A percentile compares a stretch with the other conserved stretches of the same genome.
Evolutionary conservation across 495 filamentous ascomycete genomes (phyloP).

Genomic region (Xylaria acuta): DNA sequence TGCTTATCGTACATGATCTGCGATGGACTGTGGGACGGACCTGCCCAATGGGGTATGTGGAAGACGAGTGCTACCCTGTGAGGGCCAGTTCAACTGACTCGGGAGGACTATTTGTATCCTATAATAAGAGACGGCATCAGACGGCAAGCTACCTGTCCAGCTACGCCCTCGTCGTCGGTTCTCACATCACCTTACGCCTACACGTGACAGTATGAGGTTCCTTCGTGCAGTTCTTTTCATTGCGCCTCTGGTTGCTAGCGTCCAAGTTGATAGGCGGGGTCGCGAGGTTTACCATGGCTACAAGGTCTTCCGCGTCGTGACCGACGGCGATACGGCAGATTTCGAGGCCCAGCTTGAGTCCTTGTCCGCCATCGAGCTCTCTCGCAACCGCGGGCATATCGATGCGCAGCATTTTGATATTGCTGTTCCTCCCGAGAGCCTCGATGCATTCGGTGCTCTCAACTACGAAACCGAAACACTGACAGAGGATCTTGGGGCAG

Average conservation of each 20-base stretch:
- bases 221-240: constrained; percentile 27
- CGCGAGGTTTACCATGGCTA: constrained; percentile 50
- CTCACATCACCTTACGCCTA: neutral
- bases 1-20: constrained; percentile 21
- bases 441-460: constrained; percentile 47
- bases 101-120: neutral
- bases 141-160: constrained; percentile 8
- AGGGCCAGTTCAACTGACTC: constrained; percentile 14
- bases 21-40: constrained; percentile 28
- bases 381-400: constrained; percentile 38
- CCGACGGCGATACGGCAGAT: constrained; percentile 30
- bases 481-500: constrained; percentile 54
- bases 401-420: constrained; percentile 45
- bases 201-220: constrained; percentile 36
- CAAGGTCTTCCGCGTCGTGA: constrained; percentile 49
- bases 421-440: constrained; percentile 49
- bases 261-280: constrained; percentile 38
- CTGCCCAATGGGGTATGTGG: constrained; percentile 37
- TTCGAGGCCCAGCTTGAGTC: constrained; percentile 43
- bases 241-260: constrained; percentile 32
- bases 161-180: neutral
- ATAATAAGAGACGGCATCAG: constrained; percentile 13
- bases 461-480: constrained; percentile 48
- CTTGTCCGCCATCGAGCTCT: constrained; percentile 41
- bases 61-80: constrained; percentile 26